These are phyloP conservation scores for Talaromyces marneffei DNA, from an alignment of 2,329 filamentous ascomycete genomes.

Conservation along the genomic window DNA sequence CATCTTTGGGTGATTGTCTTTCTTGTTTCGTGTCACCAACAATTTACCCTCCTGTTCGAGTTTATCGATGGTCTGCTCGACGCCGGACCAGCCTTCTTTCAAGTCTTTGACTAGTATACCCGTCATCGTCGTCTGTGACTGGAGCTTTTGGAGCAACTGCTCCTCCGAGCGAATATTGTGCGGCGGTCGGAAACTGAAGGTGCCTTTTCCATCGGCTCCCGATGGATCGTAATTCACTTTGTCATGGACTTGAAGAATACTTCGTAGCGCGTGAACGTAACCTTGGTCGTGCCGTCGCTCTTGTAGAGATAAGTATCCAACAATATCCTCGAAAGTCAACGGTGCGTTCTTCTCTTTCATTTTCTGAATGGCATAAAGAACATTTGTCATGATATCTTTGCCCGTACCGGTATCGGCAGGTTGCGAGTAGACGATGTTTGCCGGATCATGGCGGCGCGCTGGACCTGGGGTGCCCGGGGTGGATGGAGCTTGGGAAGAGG, in stretches of 20 bases:
- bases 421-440: conserved; percentile 62
- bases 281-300: conserved; percentile 53
- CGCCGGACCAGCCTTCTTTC: conserved; percentile 91
- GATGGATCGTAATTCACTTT: conserved; percentile 55
- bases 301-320: conserved; percentile 71
- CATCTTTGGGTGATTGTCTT: conserved; percentile 78
- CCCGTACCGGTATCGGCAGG: conserved; percentile 70
- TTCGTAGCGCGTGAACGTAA: conserved; percentile 58
- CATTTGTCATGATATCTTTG: conserved; percentile 75
- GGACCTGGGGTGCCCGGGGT: conserved; percentile 30
- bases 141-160: conserved; percentile 73
- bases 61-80: conserved; percentile 68
- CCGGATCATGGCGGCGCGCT: conserved; percentile 56
- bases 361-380: conserved; percentile 79
- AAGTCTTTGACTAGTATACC: conserved; percentile 82
- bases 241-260: conserved; percentile 61
- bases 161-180: conserved; percentile 75
- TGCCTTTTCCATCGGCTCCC: conserved; percentile 62
- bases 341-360: conserved; percentile 65
- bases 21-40: conserved; percentile 82
- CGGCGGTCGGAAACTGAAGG: conserved; percentile 76
- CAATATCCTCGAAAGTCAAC: conserved; percentile 68
- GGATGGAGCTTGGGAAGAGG: conserved; percentile 50
- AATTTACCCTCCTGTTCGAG: conserved; percentile 75
- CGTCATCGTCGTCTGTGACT: conserved; percentile 71